Percentiles rank a stretch among this genome's conserved stretches.
Evolutionary conservation across 805 yeast genomes (phyloP).

Genomic region (Wickerhamomyces queroliae): DNA sequence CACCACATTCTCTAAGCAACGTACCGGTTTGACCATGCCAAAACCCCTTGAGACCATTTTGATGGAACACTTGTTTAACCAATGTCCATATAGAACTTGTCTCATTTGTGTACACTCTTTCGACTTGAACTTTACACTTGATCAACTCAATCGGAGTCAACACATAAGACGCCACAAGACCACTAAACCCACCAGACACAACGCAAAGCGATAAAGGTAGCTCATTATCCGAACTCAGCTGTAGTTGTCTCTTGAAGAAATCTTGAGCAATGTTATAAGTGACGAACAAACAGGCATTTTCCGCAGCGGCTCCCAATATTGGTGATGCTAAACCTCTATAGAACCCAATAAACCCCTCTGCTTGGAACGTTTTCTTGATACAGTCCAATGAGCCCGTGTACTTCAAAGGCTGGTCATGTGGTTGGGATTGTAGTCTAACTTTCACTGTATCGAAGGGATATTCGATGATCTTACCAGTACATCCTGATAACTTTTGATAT

Average conservation of each 20-base stretch:
- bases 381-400: constrained; percentile 62
- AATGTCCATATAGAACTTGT: constrained; percentile 31
- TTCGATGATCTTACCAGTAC: constrained; percentile 77
- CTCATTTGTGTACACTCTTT: constrained; percentile 24
- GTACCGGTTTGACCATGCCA: constrained; percentile 90
- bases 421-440: constrained; percentile 79
- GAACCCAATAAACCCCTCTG: constrained; percentile 77
- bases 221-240: constrained; percentile 9
- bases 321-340: constrained; percentile 82
- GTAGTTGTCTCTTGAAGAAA: constrained; percentile 23
- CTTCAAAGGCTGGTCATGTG: constrained; percentile 38
- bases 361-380: constrained; percentile 48
- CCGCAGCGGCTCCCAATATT: constrained; percentile 83
- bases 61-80: constrained; percentile 33
- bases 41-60: constrained; percentile 63
- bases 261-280: constrained; percentile 48
- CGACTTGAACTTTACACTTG: constrained; percentile 84
- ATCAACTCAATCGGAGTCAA: constrained; percentile 90
- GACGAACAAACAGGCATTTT: constrained; percentile 75
- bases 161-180: constrained; percentile 74
- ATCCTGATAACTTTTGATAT: constrained; percentile 48
- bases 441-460: constrained; percentile 92
- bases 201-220: constrained; percentile 41
- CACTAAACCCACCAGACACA: constrained; percentile 75
- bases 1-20: constrained; percentile 74